Evolutionary conservation across 176 grass and related monocot species (phyloP).

Genomic region (Aechmea fasciata): DNA sequence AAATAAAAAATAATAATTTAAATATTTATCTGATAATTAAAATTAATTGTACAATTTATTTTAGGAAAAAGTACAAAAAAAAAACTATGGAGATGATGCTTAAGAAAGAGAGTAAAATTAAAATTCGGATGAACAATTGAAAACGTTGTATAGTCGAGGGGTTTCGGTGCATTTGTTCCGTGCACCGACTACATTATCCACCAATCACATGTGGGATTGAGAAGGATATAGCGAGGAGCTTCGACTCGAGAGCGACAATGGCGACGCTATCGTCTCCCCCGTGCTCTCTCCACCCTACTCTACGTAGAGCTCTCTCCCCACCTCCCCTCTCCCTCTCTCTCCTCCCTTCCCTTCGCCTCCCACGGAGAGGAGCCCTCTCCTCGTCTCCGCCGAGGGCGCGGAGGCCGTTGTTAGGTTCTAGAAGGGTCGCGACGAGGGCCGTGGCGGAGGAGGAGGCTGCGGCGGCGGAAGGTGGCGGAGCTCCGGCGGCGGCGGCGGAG

Average conservation of each 20-base stretch:
- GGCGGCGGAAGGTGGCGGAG: background rate
- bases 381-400: background rate
- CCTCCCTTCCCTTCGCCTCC: conserved; percentile 6
- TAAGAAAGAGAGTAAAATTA: too few relatives aligned
- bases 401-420: background rate
- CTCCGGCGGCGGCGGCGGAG: background rate
- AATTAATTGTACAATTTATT: too few relatives aligned
- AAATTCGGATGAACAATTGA: too few relatives aligned
- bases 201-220: background rate
- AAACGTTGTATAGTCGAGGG: too few relatives aligned
- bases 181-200: background rate
- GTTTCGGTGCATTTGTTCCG: background rate
- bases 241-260: background rate
- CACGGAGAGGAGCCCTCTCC: conserved; percentile 12
- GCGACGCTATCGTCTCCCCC: conserved; percentile 29
- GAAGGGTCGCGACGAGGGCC: conserved; percentile 1
- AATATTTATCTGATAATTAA: too few relatives aligned
- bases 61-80: too few relatives aligned
- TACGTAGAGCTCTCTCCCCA: background rate
- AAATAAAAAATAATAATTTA: too few relatives aligned
- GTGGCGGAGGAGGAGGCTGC: conserved; percentile 8
- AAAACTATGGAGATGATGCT: too few relatives aligned
- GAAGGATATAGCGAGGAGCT: background rate
- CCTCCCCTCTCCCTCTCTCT: background rate
- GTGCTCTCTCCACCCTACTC: conserved; percentile 18